These are phyloP conservation scores for Fusarium ramigenum DNA, from an alignment of 2,329 filamentous ascomycete species.

Conservation along the genomic window DNA sequence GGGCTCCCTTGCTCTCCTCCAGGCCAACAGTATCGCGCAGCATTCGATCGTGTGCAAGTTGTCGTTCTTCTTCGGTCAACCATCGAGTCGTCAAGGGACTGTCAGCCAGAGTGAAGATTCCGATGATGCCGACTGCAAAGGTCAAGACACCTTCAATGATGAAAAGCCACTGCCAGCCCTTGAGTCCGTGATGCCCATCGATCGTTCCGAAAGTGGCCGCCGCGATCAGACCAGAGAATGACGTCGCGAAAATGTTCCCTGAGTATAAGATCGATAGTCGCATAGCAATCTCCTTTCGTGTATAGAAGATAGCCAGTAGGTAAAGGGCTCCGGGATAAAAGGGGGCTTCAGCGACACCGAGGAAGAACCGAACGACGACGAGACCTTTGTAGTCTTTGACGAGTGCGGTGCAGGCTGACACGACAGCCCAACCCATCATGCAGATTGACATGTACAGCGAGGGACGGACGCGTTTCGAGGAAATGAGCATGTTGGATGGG, in stretches of 20 bases:
- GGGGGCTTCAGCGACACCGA: slow-evolving; percentile 64
- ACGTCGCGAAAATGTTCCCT: slow-evolving; percentile 46
- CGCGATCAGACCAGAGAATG: slow-evolving; percentile 56
- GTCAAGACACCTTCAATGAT: slow-evolving; percentile 46
- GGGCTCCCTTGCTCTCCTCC: slow-evolving; percentile 51
- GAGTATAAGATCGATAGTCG: slow-evolving; percentile 45
- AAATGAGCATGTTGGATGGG: slow-evolving; percentile 53
- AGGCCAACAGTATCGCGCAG: slow-evolving; percentile 41
- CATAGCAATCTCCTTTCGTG: slow-evolving; percentile 48
- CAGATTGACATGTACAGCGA: slow-evolving; percentile 55
- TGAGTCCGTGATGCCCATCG: slow-evolving; percentile 40
- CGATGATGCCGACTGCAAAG: slow-evolving; percentile 43
- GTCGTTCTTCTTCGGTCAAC: slow-evolving; percentile 49
- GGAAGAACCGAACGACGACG: slow-evolving; percentile 50
- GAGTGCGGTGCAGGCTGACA: slow-evolving; percentile 53
- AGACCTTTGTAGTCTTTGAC: slow-evolving; percentile 49
- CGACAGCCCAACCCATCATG: slow-evolving; percentile 51
- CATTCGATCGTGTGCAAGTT: slow-evolving; percentile 55
- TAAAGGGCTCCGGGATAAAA: slow-evolving; percentile 60
- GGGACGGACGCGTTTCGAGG: slow-evolving; percentile 50
- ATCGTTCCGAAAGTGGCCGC: slow-evolving; percentile 51
- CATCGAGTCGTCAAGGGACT: slow-evolving; percentile 51
- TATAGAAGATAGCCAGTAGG: slow-evolving; percentile 54
- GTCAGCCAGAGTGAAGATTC: slow-evolving; percentile 49
- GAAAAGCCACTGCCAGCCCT: slow-evolving; percentile 49